Conservation (phyloP, 2,329 filamentous ascomycete species). For the Clonostachys rosea region DNA sequence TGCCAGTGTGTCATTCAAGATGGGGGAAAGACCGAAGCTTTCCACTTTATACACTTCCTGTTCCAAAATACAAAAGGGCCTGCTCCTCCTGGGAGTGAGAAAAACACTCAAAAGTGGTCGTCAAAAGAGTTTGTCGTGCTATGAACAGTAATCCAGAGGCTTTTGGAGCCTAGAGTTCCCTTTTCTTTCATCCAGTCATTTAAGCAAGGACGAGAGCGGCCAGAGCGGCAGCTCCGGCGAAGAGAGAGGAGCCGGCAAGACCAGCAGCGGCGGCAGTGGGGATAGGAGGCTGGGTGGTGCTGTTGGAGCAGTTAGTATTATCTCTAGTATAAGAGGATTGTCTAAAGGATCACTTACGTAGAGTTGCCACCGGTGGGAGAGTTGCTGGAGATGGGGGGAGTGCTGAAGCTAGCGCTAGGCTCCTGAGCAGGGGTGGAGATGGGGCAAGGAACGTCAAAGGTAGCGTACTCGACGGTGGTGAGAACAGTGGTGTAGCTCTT, state of each 20-base stretch:
- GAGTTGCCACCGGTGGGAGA: constrained; percentile 31
- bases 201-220: constrained; percentile 52
- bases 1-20: too few species aligned
- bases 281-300: constrained; percentile 22
- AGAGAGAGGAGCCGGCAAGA: constrained; percentile 46
- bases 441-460: constrained; percentile 30
- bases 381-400: constrained; percentile 21
- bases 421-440: constrained; percentile 7
- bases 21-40: too few species aligned
- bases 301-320: constrained; percentile 2
- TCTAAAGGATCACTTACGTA: constrained; percentile 19
- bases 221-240: constrained; percentile 51
- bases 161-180: too few species aligned
- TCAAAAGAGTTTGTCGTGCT: too few species aligned
- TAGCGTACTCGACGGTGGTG: constrained; percentile 49
- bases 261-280: constrained; percentile 48
- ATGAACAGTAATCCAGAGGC: too few species aligned
- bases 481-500: constrained; percentile 52
- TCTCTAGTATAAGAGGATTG: neutral
- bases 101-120: too few species aligned
- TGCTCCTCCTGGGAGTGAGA: too few species aligned
- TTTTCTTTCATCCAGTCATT: constrained; percentile 12
- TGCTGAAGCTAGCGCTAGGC: constrained; percentile 6
- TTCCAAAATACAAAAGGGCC: too few species aligned
- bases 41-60: neutral